Evolutionary conservation across 163 green algal species (phyloP).

Genomic region (Chlamydomonas reinhardtii): DNA sequence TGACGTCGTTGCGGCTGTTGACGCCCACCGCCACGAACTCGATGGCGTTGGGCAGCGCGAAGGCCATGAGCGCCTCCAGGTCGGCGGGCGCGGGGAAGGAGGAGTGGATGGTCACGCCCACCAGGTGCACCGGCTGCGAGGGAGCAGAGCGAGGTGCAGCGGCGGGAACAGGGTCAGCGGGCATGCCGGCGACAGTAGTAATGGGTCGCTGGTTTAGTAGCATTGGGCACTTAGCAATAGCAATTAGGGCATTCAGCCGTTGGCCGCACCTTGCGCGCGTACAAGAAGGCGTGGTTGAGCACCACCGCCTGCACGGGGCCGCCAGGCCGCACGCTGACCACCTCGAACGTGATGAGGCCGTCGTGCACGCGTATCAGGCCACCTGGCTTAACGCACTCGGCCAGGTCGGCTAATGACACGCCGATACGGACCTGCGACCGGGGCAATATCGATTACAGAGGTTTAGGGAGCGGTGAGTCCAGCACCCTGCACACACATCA

Average conservation of each 20-base stretch:
- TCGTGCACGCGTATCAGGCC: constrained; percentile 60
- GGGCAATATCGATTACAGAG: too few relatives aligned
- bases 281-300: constrained; percentile 63
- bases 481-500: too few relatives aligned
- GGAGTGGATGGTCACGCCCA: constrained; percentile 59
- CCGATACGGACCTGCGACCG: constrained; percentile 47
- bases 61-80: constrained; percentile 26
- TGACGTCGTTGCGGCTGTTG: constrained; percentile 19
- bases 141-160: background rate
- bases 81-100: constrained; percentile 39
- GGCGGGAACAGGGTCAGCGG: too few relatives aligned
- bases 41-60: constrained; percentile 39
- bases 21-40: constrained; percentile 29
- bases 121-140: constrained; percentile 53
- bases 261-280: constrained; percentile 60
- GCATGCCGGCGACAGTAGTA: too few relatives aligned
- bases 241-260: too few relatives aligned
- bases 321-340: constrained; percentile 49
- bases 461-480: background rate
- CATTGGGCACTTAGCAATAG: too few relatives aligned
- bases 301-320: constrained; percentile 44
- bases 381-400: constrained; percentile 51
- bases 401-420: constrained; percentile 50
- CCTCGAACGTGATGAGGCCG: constrained; percentile 61
- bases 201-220: too few relatives aligned